These are phyloP conservation scores for Millerozyma miso DNA, from an alignment of 805 yeast genomes.

Conservation along the genomic window DNA sequence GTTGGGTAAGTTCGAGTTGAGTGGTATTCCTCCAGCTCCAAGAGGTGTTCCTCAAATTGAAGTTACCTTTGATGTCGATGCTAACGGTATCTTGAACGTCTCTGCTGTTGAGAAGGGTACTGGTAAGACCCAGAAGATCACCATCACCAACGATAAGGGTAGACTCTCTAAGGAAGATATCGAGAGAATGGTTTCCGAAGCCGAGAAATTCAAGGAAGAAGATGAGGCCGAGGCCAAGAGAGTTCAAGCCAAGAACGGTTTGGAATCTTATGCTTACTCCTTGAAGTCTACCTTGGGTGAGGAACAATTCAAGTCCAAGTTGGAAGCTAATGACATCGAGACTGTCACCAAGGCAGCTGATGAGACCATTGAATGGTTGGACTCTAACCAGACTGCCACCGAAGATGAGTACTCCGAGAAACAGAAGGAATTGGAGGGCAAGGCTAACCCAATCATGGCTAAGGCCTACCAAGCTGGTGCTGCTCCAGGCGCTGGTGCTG, in stretches of 20 bases:
- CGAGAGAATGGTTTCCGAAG: slow-evolving; percentile 96
- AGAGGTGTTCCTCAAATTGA: slow-evolving; percentile 98
- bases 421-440: slow-evolving; percentile 93
- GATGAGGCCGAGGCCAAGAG: slow-evolving; percentile 93
- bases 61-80: slow-evolving; percentile 95
- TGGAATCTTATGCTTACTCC: slow-evolving; percentile 93
- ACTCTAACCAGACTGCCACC: slow-evolving; percentile 86
- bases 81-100: slow-evolving; percentile 95
- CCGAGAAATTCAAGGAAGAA: slow-evolving; percentile 95
- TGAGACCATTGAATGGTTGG: slow-evolving; percentile 88
- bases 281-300: slow-evolving; percentile 72
- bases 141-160: slow-evolving; percentile 98
- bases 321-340: slow-evolving; percentile 62
- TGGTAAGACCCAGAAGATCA: slow-evolving; percentile 94
- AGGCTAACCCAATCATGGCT: slow-evolving; percentile 95
- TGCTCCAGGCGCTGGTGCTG: slow-evolving; percentile 66
- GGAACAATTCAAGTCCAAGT: slow-evolving; percentile 37
- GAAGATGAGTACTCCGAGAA: slow-evolving; percentile 87
- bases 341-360: slow-evolving; percentile 74
- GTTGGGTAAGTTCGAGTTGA: slow-evolving; percentile 93
- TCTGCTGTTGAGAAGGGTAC: slow-evolving; percentile 98
- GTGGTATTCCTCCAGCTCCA: slow-evolving; percentile 98
- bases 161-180: slow-evolving; percentile 96
- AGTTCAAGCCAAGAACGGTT: slow-evolving; percentile 89
- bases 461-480: slow-evolving; percentile 91